These are phyloP conservation scores for Penicillium sp. DNA, from an alignment of 2,329 filamentous ascomycete genomes.

Conservation along the genomic window DNA sequence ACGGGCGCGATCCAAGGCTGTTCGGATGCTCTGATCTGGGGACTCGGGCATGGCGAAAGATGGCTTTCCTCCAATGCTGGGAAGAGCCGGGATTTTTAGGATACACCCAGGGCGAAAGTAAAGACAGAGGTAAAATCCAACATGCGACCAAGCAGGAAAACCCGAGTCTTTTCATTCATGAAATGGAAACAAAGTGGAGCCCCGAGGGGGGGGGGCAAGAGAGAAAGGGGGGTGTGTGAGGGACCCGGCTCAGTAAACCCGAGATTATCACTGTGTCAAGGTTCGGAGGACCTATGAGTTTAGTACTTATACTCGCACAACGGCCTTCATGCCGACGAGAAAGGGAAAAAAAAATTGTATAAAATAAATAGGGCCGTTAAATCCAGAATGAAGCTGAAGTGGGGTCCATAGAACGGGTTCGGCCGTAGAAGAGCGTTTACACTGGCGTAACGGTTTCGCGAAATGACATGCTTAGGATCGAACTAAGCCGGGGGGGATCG, in stretches of 20 bases:
- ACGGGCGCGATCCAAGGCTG: constrained; percentile 73
- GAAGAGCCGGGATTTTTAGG: not conserved
- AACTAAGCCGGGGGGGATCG: constrained; percentile 20
- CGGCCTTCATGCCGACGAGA: not conserved
- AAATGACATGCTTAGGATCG: constrained; percentile 27
- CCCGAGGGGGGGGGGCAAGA: constrained; percentile 7
- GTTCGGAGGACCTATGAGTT: constrained; percentile 4
- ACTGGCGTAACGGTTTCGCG: constrained; percentile 35
- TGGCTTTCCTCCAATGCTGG: not conserved
- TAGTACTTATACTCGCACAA: constrained; percentile 3
- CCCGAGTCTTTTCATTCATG: constrained; percentile 19
- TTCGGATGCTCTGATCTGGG: constrained; percentile 52
- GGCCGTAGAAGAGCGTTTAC: constrained; percentile 25
- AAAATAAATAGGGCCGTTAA: not conserved
- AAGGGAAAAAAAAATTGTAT: not conserved
- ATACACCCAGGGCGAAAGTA: not conserved
- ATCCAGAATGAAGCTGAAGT: not conserved
- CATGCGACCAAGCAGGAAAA: constrained; percentile 20
- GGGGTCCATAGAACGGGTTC: constrained; percentile 4
- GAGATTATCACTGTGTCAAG: constrained; percentile 17
- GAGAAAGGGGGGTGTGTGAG: constrained; percentile 6
- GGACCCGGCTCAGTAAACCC: constrained; percentile 14
- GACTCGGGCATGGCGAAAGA: constrained; percentile 30
- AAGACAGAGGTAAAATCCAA: constrained; percentile 12
- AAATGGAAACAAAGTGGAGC: constrained; percentile 24